Base-by-base conservation (phyloP, 148 eudicot genomes). In the Persicaria tinctoria region DNA sequence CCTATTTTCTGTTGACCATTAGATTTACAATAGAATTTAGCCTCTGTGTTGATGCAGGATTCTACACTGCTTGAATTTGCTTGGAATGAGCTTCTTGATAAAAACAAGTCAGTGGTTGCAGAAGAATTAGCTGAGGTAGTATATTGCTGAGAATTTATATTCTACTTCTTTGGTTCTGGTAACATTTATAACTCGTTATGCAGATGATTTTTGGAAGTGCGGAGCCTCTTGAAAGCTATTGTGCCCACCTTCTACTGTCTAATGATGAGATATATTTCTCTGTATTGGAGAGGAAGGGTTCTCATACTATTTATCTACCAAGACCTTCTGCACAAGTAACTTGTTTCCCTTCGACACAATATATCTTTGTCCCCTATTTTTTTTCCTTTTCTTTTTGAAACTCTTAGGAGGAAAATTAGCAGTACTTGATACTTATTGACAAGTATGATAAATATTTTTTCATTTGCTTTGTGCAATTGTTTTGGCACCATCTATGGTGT, bases 121-220 rank as follows among this genome's bases (percentile, higher is more conserved):
- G 84, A 84, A 75, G 87, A 92, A 80, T 84, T 95, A 76, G 96
- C 98, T 73, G 93, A 95, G 98, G 98, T 95, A 92, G 51, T 81
- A 70, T 74, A 38, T 74, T 73, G 72, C 76, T 56, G 44, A 77
- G 54, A 53, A 59, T 77, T 49, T 32, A 27, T 0, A 66, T 44
- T 75, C 57, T 4, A 48, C 18, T 70, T 48, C 57, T 51, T 10
- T 79, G 75, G 76, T 80, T 85, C 77, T 77, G 70, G 78, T 44
- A 79, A 79, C 80, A 78, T 69, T 74, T 14, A 51, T 73, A 66
- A 45, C 70, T 85, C 71, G 50, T 85, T 74, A 80, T 81, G 81
- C 97, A 95, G 98, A 92, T 95, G 79, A 89, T 95, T 76, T 94
- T 90, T 92, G 98, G 98, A 81, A 82, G 81, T 79, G 74, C 87